Conservation (phyloP, 2,329 filamentous ascomycete species). For the Colletotrichum sp. region DNA sequence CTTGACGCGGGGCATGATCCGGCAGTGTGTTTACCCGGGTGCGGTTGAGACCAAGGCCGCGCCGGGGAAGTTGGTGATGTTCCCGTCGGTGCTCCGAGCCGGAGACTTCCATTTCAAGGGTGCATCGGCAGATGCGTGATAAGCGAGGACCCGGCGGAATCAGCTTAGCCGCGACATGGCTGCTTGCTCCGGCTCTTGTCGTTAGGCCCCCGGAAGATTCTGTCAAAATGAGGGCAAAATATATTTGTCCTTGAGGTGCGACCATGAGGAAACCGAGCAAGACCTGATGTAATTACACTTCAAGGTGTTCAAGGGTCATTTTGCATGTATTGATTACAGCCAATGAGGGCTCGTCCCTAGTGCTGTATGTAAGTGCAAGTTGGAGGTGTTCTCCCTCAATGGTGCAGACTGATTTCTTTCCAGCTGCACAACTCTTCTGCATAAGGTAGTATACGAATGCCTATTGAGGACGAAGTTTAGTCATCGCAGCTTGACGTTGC, state of each 20-base stretch:
- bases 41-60: not conserved
- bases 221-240: not conserved
- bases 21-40: not conserved
- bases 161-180: not conserved
- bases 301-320: not conserved
- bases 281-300: not conserved
- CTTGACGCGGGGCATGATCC: not conserved
- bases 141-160: not conserved
- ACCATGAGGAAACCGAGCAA: not conserved
- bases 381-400: not conserved
- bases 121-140: not conserved
- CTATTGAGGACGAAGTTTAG: not conserved
- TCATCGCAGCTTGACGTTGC: not conserved
- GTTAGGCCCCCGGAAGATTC: not conserved
- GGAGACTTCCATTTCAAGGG: not conserved
- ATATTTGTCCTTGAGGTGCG: not conserved
- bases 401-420: not conserved
- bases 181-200: not conserved
- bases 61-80: not conserved
- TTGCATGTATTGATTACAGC: not conserved
- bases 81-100: not conserved
- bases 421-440: not conserved
- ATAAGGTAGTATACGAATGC: not conserved
- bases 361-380: not conserved
- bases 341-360: not conserved